Evolutionary conservation across 1,139 yeast genomes (phyloP).

Genomic region (Geotrichum europaeum): DNA sequence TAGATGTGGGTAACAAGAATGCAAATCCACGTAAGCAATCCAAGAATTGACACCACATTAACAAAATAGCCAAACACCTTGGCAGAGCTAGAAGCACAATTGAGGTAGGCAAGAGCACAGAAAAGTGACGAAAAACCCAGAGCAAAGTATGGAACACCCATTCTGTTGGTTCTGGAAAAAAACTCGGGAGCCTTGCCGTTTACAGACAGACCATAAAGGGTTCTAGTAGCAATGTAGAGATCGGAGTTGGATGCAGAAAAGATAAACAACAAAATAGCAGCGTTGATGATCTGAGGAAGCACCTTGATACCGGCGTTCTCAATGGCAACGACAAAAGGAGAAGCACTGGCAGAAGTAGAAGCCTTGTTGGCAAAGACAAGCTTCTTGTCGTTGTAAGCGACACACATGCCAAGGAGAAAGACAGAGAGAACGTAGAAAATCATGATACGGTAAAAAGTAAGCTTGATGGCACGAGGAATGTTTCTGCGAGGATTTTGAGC

Average conservation of each 20-base stretch:
- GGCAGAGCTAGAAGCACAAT: constrained; percentile 48
- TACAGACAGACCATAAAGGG: constrained; percentile 55
- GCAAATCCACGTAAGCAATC: constrained; percentile 63
- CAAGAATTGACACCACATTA: constrained; percentile 65
- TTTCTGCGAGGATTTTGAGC: constrained; percentile 68
- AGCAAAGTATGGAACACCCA: constrained; percentile 59
- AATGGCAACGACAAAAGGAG: constrained; percentile 63
- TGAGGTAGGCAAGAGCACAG: constrained; percentile 58
- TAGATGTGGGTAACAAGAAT: constrained; percentile 56
- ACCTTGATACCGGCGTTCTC: constrained; percentile 56
- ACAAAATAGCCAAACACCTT: constrained; percentile 61
- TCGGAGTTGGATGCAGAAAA: constrained; percentile 71
- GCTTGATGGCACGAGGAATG: constrained; percentile 74
- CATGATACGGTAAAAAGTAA: constrained; percentile 56
- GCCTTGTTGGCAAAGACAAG: constrained; percentile 27
- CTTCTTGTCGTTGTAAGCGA: constrained; percentile 37
- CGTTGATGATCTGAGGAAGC: constrained; percentile 62
- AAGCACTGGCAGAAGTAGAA: constrained; percentile 55
- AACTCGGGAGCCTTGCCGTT: constrained; percentile 59
- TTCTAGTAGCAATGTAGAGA: constrained; percentile 64
- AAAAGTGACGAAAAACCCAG: constrained; percentile 42
- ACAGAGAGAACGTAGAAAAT: constrained; percentile 45
- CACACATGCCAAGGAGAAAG: constrained; percentile 46
- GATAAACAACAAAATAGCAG: constrained; percentile 60
- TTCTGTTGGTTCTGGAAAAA: constrained; percentile 53